These are phyloP conservation scores for Ceratocystis papillata DNA, from an alignment of 2,329 filamentous ascomycete species.

Conservation along the genomic window DNA sequence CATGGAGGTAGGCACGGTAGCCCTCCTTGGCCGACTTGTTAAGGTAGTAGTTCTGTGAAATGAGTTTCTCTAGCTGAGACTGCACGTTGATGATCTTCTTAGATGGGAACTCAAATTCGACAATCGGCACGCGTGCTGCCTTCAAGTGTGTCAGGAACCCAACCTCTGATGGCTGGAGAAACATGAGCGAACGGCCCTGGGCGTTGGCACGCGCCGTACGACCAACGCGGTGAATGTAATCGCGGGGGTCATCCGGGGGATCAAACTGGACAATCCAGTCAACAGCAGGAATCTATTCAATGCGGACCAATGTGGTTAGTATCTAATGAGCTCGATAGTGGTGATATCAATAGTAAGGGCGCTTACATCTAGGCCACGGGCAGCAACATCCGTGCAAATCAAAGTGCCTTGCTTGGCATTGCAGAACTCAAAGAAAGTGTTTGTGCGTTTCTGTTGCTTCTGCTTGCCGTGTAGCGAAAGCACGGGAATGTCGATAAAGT, in stretches of 20 bases:
- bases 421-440: constrained; percentile 93
- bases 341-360: neutral
- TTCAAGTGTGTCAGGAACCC: constrained; percentile 88
- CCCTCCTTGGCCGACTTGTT: constrained; percentile 74
- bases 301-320: neutral
- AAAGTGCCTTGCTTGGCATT: constrained; percentile 69
- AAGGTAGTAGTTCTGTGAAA: constrained; percentile 91
- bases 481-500: constrained; percentile 91
- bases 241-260: constrained; percentile 77
- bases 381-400: constrained; percentile 94
- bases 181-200: constrained; percentile 83
- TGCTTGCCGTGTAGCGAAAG: constrained; percentile 86
- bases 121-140: constrained; percentile 80
- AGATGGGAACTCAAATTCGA: constrained; percentile 88
- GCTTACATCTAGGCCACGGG: constrained; percentile 75
- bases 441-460: constrained; percentile 98
- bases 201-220: constrained; percentile 75
- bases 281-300: constrained; percentile 65
- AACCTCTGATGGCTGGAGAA: constrained; percentile 82
- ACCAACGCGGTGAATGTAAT: constrained; percentile 93
- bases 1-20: constrained; percentile 85
- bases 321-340: neutral
- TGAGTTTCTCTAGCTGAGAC: constrained; percentile 85
- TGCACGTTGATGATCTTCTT: constrained; percentile 88
- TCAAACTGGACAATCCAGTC: constrained; percentile 97